Base-by-base conservation (phyloP, 176 grass and related monocot species). In the Aegilops bicornis region DNA sequence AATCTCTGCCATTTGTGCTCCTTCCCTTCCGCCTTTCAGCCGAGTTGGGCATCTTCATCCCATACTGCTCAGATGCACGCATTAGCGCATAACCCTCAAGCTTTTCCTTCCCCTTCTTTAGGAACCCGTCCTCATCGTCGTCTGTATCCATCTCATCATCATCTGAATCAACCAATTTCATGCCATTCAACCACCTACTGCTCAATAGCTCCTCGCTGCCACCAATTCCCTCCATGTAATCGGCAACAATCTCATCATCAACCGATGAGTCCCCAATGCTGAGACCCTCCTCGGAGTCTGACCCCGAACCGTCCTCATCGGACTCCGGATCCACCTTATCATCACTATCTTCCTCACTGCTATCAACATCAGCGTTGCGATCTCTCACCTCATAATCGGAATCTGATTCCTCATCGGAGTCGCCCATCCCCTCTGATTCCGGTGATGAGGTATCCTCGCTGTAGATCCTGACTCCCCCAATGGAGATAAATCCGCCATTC, bases 141-240 rank as follows among this genome's bases (percentile, higher is more conserved):
- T 91, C 85, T 23, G 89, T 90, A 75, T 80, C 77, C 48, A 75
- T 84, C 76, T 70, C 59, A 71, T 83, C 89, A 32, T 90, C 83
- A 60, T 87, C 79, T 14, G 85, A 86, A 85, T 91, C 85, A 33
- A 73, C 88, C 63, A 95, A 81, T 72, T 93, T 98, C 79, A 87
- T 76, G 25, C 83, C 58, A 24, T 76, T 42, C 6, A 90, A 30
- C 83, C 84, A 93, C 63, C 83, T 77, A 67, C 67, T 66, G 35
- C 81, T 93, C 29, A 92, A 82, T 56, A 93, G 91, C 76, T 98
- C 83, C 16, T 85, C 85, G 6, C 79, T 88, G 70, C 86, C 87
- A 3, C 91, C 93, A 6, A 95, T 89, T 37, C 95, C 95, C 76
- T 93, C 87, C 80, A 98, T 89, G 83, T 98, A 98, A 92, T 98